Base-by-base conservation (phyloP, 2,329 filamentous ascomycete species). In the Aspergillus floridensis region DNA sequence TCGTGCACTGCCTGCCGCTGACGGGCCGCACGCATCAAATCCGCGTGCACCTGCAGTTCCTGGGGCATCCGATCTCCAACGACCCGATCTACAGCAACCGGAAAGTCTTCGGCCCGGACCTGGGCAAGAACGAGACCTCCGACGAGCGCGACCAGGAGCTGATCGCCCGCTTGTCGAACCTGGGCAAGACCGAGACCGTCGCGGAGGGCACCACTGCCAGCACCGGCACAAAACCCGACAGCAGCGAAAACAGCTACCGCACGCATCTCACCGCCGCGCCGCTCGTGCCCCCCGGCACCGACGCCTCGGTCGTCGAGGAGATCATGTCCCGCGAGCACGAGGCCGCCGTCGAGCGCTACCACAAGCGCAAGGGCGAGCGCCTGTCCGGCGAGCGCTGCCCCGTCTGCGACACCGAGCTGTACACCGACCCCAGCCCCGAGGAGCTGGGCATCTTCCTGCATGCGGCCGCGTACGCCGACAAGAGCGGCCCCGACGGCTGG, bases 11-110 rank as follows among this genome's bases (percentile, higher is more conserved):
- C 73, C 84, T 96, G 59, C 95, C 95, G 0, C 85, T 98, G 29
- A 99, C 95, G 0, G 95, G 95, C 0, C 86, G 95, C 53, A 99
- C 95, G 12, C 95, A 99, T 71, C 95, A 99, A 74, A 84, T 99
- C 52, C 87, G 95, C 35, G 95, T 99, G 19, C 95, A 99, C 70
- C 82, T 99, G 16, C 95, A 99, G 72, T 96, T 91, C 74, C 81
- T 99, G 3, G 95, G 95, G 1, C 90, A 98, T 72, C 95, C 95
- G 1, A 98, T 99, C 67, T 88, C 92, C 64, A 99, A 99, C 74
- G 95, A 99, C 72, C 95, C 95, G 7, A 98, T 99, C 68, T 99
- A 99, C 75, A 92, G 91, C 68, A 99, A 99, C 72, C 88, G 91
- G 71, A 87, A 88, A 59, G 95, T 99, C 11, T 99, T 96, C 82